These are phyloP conservation scores for Phyllosticta ampelicida DNA, from an alignment of 2,329 filamentous ascomycete species.

Conservation along the genomic window DNA sequence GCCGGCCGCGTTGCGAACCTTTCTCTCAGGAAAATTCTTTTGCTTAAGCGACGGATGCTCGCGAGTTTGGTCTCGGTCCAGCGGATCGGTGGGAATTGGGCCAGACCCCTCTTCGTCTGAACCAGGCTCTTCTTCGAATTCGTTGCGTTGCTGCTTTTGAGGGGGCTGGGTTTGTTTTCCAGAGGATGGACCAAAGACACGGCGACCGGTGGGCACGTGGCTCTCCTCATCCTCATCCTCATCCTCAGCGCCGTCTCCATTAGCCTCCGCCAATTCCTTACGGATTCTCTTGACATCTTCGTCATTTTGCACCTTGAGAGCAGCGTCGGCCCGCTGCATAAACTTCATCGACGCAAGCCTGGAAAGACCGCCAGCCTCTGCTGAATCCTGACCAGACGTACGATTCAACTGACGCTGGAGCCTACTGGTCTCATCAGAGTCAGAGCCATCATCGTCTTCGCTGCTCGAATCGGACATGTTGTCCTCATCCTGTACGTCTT, in stretches of 20 bases:
- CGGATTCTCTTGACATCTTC: slow-evolving; percentile 51
- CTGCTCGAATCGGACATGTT: slow-evolving; percentile 41
- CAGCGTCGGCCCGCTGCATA: slow-evolving; percentile 80
- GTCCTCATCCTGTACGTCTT: slow-evolving; percentile 40
- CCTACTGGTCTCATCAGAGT: slow-evolving; percentile 43
- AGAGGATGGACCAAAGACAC: slow-evolving; percentile 50
- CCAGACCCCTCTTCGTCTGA: slow-evolving; percentile 34
- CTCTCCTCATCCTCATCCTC: slow-evolving; percentile 40
- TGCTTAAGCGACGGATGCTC: slow-evolving; percentile 1
- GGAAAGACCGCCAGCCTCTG: slow-evolving; percentile 42
- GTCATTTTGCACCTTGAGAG: slow-evolving; percentile 69
- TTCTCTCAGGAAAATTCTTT: neutral
- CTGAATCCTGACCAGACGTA: slow-evolving; percentile 41
- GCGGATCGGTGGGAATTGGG: neutral
- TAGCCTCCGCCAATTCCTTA: slow-evolving; percentile 55
- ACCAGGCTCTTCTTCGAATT: slow-evolving; percentile 50
- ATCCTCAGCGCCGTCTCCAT: slow-evolving; percentile 36
- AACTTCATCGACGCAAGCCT: slow-evolving; percentile 80
- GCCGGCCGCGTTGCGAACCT: neutral
- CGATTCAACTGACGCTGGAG: slow-evolving; percentile 27
- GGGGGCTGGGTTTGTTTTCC: slow-evolving; percentile 20
- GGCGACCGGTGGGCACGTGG: slow-evolving; percentile 51
- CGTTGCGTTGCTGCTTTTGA: slow-evolving; percentile 30
- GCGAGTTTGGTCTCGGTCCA: neutral
- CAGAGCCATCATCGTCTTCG: slow-evolving; percentile 51